Conservation (phyloP, 1,284 basidiomycete species). For the Thelephora terrestris region DNA sequence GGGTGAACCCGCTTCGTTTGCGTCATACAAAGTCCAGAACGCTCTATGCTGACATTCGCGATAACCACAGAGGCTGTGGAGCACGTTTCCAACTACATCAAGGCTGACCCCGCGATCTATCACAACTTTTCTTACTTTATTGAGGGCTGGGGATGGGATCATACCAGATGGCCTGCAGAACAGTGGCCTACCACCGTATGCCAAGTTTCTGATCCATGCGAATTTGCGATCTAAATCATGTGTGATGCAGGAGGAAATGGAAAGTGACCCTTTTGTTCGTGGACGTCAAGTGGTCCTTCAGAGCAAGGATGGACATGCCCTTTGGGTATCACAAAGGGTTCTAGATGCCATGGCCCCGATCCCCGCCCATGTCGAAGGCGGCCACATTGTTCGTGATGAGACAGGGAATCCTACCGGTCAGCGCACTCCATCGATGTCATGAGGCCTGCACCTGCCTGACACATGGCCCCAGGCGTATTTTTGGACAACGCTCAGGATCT, state of each 20-base stretch:
- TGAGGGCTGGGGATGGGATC: conserved; percentile 87
- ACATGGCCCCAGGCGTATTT: conserved; percentile 40
- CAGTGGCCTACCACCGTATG: conserved; percentile 71
- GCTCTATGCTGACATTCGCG: not conserved
- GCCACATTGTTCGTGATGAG: conserved; percentile 64
- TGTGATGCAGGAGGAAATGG: conserved; percentile 52
- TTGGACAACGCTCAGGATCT: conserved; percentile 66
- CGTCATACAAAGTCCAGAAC: not conserved
- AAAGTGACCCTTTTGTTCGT: conserved; percentile 54
- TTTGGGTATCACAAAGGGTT: conserved; percentile 70
- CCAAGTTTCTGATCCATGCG: conserved; percentile 5
- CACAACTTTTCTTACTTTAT: conserved; percentile 55
- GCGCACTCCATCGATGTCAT: conserved; percentile 8
- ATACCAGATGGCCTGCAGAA: conserved; percentile 62
- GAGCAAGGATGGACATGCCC: conserved; percentile 83
- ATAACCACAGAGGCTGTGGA: conserved; percentile 45
- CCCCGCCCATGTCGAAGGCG: conserved; percentile 64
- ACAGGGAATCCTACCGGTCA: conserved; percentile 68
- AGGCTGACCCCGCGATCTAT: conserved; percentile 42
- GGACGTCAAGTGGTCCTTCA: conserved; percentile 67
- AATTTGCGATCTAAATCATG: not conserved
- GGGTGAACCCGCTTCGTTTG: conserved; percentile 26
- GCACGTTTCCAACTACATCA: conserved; percentile 57
- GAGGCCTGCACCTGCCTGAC: not conserved
- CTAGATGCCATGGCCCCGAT: conserved; percentile 52